Base-by-base conservation (phyloP, 2,329 filamentous ascomycete species). In the Rutstroemia sp. region DNA sequence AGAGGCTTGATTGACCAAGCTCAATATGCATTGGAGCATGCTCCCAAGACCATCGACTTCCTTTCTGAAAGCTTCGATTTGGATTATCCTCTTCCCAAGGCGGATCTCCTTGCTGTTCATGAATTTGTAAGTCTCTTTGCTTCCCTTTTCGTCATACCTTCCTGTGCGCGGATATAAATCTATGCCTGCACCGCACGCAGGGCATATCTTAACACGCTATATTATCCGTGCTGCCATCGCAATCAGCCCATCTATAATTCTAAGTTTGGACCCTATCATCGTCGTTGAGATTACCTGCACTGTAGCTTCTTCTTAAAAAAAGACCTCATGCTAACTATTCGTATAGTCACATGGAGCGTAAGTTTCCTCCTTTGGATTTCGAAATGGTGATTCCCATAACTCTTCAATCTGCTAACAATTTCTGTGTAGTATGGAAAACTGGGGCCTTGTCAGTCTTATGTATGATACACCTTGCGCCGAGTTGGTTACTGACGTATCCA, bases 51-150 rank as follows among this genome's bases (percentile, higher is more conserved):
- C 63, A 90, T 99, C 54, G 94, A 99, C 74, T 95, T 91, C 74
- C 99, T 95, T 75, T 97, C 92, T 0, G 90, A 96, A 72, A 85
- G 94, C 65, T 99, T 96, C 68, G 86, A 86, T 64, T 90, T 96
- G 63, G 91, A 96, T 68, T 96, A 96, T 71, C 92, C 92, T 34
- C 79, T 96, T 18, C 91, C 92, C 61, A 96, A 96, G 77, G 87
- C 90, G 5, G 92, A 96, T 71, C 78, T 96, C 51, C 78, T 96
- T 45, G 91, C 91, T 59, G 91, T 95, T 10, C 90, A 95, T 73
- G 92, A 96, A 75, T 96, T 99, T 76, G 94, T 69, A 61, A 62
- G 68, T 84, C 72, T 52, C 25, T 21, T 47, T 46, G 8, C 23
- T 23, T 47, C 19, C 21, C 16, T 50, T 21, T 23, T n/a, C 25